A percentile compares a stretch with the other conserved stretches of the same genome.
Conservation (phyloP, 208 protist genomes). For the Leishmania mexicana region DNA sequence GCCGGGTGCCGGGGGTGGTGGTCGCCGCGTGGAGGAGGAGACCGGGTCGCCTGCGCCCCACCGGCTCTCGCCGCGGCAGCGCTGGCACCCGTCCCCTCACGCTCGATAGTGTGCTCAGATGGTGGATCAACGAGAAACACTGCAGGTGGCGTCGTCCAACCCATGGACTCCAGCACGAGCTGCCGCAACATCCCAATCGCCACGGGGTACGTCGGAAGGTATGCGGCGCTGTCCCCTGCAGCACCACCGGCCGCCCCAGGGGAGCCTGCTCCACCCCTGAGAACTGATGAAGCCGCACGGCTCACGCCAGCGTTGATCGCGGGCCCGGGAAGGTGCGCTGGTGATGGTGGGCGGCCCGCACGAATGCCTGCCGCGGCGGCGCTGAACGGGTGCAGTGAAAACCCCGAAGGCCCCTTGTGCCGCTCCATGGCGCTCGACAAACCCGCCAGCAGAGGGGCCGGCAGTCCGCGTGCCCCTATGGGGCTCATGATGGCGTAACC, state of each 20-base stretch:
- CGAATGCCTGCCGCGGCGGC: constrained; percentile 9
- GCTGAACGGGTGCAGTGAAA: constrained; percentile 23
- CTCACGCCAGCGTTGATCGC: not conserved
- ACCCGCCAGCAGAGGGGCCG: constrained; percentile 3
- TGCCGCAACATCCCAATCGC: constrained; percentile 24
- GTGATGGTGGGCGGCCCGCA: not conserved
- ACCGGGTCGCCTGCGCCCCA: not conserved
- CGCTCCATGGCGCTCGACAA: constrained; percentile 9
- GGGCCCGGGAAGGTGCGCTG: not conserved
- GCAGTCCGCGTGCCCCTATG: constrained; percentile 9
- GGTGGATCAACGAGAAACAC: constrained; percentile 1
- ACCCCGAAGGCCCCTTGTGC: constrained; percentile 3
- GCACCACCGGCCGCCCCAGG: not conserved
- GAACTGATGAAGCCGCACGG: not conserved
- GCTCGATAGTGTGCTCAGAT: not conserved
- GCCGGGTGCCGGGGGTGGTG: constrained; percentile 4
- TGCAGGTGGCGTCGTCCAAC: constrained; percentile 34
- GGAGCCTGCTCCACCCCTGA: not conserved
- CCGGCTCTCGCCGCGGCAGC: not conserved
- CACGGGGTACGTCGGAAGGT: constrained; percentile 2
- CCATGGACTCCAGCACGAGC: constrained; percentile 55
- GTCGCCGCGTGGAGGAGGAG: not conserved
- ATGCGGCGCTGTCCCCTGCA: constrained; percentile 1
- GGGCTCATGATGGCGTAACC: not conserved
- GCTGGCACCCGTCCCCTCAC: not conserved